A percentile compares a stretch with the other conserved stretches of the same genome.
phyloP scores from a whole-genome alignment of 2,329 filamentous ascomycete species.

The Helotiales sp. region DNA sequence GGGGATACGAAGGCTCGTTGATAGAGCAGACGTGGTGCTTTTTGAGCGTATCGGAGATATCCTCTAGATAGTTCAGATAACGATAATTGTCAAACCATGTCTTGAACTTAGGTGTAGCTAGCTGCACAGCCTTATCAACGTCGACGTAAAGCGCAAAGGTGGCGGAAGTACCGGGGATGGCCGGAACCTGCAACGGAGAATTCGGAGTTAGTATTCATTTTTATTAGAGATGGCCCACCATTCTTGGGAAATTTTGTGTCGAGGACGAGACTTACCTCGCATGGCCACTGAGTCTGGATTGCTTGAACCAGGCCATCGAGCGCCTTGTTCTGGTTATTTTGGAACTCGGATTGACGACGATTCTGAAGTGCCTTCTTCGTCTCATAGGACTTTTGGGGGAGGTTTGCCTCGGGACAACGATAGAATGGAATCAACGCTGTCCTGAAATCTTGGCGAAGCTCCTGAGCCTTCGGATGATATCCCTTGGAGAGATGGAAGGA shows the following conservation, averaged over 20 bases:
- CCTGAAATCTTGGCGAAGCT: not conserved
- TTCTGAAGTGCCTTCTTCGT: not conserved
- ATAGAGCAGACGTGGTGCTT: not conserved
- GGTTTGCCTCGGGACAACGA: not conserved
- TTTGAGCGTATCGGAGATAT: not conserved
- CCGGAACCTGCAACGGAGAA: too few relatives aligned
- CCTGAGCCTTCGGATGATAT: too few relatives aligned
- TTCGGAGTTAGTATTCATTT: too few relatives aligned
- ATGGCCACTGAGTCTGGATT: not conserved
- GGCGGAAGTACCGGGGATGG: not conserved
- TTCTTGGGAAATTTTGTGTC: too few relatives aligned
- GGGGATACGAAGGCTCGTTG: not conserved
- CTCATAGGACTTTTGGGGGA: not conserved
- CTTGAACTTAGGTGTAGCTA: conserved; percentile 3
- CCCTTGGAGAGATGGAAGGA: not conserved
- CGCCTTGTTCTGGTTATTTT: not conserved
- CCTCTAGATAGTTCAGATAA: conserved; percentile 7
- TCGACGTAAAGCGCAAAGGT: not conserved
- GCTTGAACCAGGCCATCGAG: not conserved
- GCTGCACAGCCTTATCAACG: not conserved
- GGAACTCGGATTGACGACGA: not conserved
- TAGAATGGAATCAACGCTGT: not conserved
- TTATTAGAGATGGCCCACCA: too few relatives aligned
- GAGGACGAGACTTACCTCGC: too few relatives aligned
- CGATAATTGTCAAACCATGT: conserved; percentile 10